Percentiles rank a stretch among this genome's conserved stretches.
These are phyloP conservation scores for Calvatia gigantea DNA, from an alignment of 768 basidiomycete species.

Conservation along the genomic window DNA sequence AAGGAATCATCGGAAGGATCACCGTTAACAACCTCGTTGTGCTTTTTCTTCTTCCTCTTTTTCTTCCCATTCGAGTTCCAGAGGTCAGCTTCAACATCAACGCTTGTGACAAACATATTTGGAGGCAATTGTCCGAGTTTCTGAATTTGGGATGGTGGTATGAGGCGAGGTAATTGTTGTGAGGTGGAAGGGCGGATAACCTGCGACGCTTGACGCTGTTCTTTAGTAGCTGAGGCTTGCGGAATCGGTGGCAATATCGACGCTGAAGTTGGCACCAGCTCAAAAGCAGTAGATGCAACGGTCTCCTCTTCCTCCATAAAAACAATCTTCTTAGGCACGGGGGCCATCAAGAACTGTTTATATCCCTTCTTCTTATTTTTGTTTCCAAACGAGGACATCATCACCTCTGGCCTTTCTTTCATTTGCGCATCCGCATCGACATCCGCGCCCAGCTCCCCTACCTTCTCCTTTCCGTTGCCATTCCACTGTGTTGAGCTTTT, in stretches of 20 bases:
- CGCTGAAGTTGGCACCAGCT: neutral
- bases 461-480: slow-evolving; percentile 1
- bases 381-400: slow-evolving; percentile 59
- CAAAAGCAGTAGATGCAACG: neutral
- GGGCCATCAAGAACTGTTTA: slow-evolving; percentile 42
- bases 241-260: neutral
- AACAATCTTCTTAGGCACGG: slow-evolving; percentile 48
- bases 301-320: slow-evolving; percentile 29
- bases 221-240: neutral
- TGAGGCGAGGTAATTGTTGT: slow-evolving; percentile 30
- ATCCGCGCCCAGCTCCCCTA: slow-evolving; percentile 12
- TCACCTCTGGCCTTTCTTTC: slow-evolving; percentile 17
- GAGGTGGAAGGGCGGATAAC: neutral
- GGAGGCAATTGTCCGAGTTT: slow-evolving; percentile 46
- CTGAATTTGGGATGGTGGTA: slow-evolving; percentile 65
- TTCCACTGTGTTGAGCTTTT: slow-evolving; percentile 6
- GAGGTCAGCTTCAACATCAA: slow-evolving; percentile 60
- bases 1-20: slow-evolving; percentile 5
- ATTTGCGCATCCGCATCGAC: slow-evolving; percentile 13
- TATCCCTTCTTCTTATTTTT: slow-evolving; percentile 76
- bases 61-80: slow-evolving; percentile 20
- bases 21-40: slow-evolving; percentile 14
- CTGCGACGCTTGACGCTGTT: neutral
- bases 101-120: slow-evolving; percentile 67
- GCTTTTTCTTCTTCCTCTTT: slow-evolving; percentile 32